Evolutionary conservation across 106 monocot species (phyloP).

Genomic region (Hemerocallis citrina): DNA sequence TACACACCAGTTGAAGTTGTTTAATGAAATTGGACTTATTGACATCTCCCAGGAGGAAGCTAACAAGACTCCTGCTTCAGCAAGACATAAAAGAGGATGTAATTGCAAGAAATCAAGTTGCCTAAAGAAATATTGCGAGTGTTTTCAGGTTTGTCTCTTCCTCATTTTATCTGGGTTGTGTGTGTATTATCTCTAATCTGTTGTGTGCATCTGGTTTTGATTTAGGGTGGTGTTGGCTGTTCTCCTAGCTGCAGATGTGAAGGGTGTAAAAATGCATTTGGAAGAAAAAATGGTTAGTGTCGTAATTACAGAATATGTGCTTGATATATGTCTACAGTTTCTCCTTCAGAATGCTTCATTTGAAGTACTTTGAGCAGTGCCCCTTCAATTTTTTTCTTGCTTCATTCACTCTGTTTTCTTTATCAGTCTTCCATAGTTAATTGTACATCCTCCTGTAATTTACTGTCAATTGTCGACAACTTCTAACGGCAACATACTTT

Average conservation of each 20-base stretch:
- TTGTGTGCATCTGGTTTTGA: not conserved
- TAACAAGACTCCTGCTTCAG: slow-evolving; percentile 61
- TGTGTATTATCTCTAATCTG: not conserved
- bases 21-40: not conserved
- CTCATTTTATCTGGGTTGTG: too few species aligned
- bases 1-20: not conserved
- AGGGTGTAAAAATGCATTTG: slow-evolving; percentile 81
- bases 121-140: slow-evolving; percentile 89
- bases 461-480: too few species aligned
- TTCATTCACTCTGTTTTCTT: too few species aligned
- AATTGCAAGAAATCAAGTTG: slow-evolving; percentile 91
- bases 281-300: slow-evolving; percentile 62
- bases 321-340: too few species aligned
- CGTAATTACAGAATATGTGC: too few species aligned
- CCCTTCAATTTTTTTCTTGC: too few species aligned
- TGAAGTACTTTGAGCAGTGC: too few species aligned
- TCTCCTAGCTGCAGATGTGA: slow-evolving; percentile 81
- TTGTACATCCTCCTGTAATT: too few species aligned
- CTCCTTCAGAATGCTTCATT: too few species aligned
- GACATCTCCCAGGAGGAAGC: slow-evolving; percentile 32
- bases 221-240: slow-evolving; percentile 74
- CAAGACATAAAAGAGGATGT: slow-evolving; percentile 65
- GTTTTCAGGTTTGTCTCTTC: slow-evolving; percentile 50
- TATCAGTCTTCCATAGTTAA: too few species aligned
- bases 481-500: too few species aligned